phyloP scores from a whole-genome alignment of 1,139 yeast species.

The Geotrichum bryndzae region DNA sequence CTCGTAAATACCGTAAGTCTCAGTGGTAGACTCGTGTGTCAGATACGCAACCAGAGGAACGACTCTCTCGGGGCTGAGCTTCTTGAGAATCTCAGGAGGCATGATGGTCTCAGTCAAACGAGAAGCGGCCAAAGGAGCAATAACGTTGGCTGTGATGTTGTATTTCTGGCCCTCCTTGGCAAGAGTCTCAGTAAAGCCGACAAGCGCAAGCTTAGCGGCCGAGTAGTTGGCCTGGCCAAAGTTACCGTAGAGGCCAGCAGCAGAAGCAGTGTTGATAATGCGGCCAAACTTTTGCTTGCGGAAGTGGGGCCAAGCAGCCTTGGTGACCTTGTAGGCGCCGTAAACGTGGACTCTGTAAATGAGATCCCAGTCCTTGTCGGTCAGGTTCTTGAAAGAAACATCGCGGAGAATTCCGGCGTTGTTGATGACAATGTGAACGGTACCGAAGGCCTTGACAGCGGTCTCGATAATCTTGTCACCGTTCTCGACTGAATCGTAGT shows the following conservation, averaged over 20 bases:
- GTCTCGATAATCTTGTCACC: slow-evolving; percentile 84
- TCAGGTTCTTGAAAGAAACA: slow-evolving; percentile 66
- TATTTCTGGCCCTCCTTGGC: slow-evolving; percentile 89
- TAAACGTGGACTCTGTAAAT: slow-evolving; percentile 83
- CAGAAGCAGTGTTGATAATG: slow-evolving; percentile 86
- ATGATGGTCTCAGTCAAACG: slow-evolving; percentile 91
- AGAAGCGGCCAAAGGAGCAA: slow-evolving; percentile 92
- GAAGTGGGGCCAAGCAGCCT: slow-evolving; percentile 91
- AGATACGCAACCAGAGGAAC: slow-evolving; percentile 84
- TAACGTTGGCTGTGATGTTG: slow-evolving; percentile 77
- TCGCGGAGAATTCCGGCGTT: slow-evolving; percentile 90
- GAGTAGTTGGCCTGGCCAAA: slow-evolving; percentile 96
- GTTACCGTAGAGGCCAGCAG: slow-evolving; percentile 95
- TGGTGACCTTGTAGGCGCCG: slow-evolving; percentile 81
- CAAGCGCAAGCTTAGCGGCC: slow-evolving; percentile 85
- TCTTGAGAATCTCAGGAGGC: slow-evolving; percentile 78
- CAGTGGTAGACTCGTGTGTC: slow-evolving; percentile 55
- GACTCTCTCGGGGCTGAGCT: slow-evolving; percentile 78
- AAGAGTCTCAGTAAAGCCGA: slow-evolving; percentile 88
- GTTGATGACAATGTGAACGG: slow-evolving; percentile 83
- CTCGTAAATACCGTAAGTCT: slow-evolving; percentile 75
- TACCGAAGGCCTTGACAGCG: slow-evolving; percentile 80
- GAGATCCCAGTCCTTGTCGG: slow-evolving; percentile 68
- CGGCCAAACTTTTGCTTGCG: slow-evolving; percentile 82
- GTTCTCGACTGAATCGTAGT: slow-evolving; percentile 82